Conservation (phyloP, 352 stramenopile genomes). For the Globisporangium abappressorium region DNA sequence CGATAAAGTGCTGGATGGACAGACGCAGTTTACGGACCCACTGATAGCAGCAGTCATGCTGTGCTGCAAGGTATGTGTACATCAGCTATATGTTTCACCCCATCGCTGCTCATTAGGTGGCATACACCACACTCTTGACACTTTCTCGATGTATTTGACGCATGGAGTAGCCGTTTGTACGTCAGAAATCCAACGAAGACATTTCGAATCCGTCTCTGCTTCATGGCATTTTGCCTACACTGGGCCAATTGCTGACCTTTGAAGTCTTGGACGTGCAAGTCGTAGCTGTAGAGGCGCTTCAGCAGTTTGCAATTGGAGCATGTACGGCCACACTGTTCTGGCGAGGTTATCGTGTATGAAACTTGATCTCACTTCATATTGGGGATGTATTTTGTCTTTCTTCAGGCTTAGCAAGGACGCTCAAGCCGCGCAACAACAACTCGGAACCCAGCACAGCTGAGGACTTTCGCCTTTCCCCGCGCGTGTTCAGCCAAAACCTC, state of each 20-base stretch:
- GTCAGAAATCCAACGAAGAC: constrained; percentile 78
- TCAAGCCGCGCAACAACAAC: constrained; percentile 32
- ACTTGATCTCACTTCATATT: not conserved
- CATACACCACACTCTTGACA: not conserved
- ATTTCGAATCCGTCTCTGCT: constrained; percentile 57
- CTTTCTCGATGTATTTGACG: not conserved
- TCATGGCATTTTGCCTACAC: constrained; percentile 39
- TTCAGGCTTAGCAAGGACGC: constrained; percentile 36
- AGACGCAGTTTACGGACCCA: constrained; percentile 34
- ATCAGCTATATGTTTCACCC: not conserved
- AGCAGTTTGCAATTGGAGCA: constrained; percentile 54
- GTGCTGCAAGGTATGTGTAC: constrained; percentile 38
- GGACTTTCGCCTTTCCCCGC: constrained; percentile 56
- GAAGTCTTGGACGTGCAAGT: constrained; percentile 60
- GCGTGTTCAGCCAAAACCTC: constrained; percentile 63
- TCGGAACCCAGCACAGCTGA: constrained; percentile 25
- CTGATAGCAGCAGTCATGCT: constrained; percentile 39
- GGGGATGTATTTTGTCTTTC: not conserved
- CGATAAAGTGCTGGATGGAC: constrained; percentile 52
- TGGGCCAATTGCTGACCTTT: constrained; percentile 61
- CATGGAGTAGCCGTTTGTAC: constrained; percentile 52
- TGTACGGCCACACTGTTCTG: constrained; percentile 32
- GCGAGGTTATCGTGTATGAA: not conserved
- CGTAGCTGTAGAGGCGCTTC: constrained; percentile 49
- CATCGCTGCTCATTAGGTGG: not conserved